These are phyloP conservation scores for Populus ilicifolia DNA, from an alignment of 345 rosid genomes.

Conservation along the genomic window DNA sequence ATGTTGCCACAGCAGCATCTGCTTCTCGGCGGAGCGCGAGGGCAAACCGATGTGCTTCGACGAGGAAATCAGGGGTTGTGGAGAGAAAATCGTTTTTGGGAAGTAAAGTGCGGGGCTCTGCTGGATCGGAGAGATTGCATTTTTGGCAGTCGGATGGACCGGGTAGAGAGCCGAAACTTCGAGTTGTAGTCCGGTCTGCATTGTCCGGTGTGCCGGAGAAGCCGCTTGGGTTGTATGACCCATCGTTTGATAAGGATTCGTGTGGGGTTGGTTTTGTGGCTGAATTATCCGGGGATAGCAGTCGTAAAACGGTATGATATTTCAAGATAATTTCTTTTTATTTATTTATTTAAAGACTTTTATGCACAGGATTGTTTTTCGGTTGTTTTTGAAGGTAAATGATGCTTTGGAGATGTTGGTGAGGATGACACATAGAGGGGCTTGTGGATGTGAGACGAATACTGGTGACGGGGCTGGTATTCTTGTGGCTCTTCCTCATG, in stretches of 20 bases:
- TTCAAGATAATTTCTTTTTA: not conserved
- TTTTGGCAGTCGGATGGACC: constrained; percentile 84
- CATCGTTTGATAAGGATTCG: constrained; percentile 88
- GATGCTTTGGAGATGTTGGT: constrained; percentile 96
- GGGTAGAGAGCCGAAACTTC: constrained; percentile 63
- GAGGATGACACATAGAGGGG: constrained; percentile 95
- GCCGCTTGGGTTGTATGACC: constrained; percentile 95
- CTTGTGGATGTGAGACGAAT: constrained; percentile 96
- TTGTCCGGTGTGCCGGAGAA: constrained; percentile 87
- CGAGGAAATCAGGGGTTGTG: constrained; percentile 21
- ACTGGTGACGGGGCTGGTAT: constrained; percentile 99
- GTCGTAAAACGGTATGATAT: constrained; percentile 73
- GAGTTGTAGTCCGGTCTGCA: constrained; percentile 59
- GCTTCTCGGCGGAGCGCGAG: constrained; percentile 18
- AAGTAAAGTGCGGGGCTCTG: constrained; percentile 38
- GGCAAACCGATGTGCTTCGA: constrained; percentile 33
- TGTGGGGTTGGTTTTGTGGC: constrained; percentile 99
- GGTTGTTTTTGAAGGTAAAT: constrained; percentile 43
- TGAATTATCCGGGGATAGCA: constrained; percentile 76
- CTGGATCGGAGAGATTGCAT: constrained; percentile 48
- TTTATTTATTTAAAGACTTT: no score
- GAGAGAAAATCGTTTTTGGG: constrained; percentile 57
- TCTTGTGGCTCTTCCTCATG: constrained; percentile 84
- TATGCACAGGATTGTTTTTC: not conserved
- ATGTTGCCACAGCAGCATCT: constrained; percentile 17